Percentiles rank a stretch among this genome's conserved stretches.
Conservation (phyloP, 2,329 filamentous ascomycete genomes). For the Fusarium sp. region DNA sequence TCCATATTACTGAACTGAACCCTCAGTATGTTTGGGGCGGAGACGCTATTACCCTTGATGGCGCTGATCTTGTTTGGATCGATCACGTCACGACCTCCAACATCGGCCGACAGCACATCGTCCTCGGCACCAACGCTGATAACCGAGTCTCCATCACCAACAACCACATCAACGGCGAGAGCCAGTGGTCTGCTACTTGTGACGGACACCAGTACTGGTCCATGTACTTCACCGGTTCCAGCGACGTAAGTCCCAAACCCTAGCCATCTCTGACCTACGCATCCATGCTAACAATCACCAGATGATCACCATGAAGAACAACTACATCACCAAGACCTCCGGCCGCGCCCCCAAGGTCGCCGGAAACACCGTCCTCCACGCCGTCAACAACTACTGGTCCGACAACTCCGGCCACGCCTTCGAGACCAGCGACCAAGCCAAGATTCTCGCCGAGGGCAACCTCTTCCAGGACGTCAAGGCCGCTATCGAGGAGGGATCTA, state of each 20-base stretch:
- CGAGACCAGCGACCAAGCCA: slow-evolving; percentile 56
- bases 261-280: fast-evolving
- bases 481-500: slow-evolving; percentile 49
- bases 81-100: slow-evolving; percentile 66
- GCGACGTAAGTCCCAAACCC: slow-evolving; percentile 49
- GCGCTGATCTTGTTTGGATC: slow-evolving; percentile 59
- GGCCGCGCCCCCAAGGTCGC: slow-evolving; percentile 68
- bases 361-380: slow-evolving; percentile 66
- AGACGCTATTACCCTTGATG: slow-evolving; percentile 64
- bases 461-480: slow-evolving; percentile 64
- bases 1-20: slow-evolving; percentile 66
- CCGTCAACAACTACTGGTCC: slow-evolving; percentile 71
- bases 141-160: slow-evolving; percentile 70
- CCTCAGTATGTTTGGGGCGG: slow-evolving; percentile 69
- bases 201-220: slow-evolving; percentile 70
- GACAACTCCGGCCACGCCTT: slow-evolving; percentile 66
- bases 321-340: slow-evolving; percentile 69
- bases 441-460: slow-evolving; percentile 66
- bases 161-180: slow-evolving; percentile 62
- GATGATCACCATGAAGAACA: slow-evolving; percentile 65
- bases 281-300: not conserved
- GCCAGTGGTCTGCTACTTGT: slow-evolving; percentile 66
- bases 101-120: slow-evolving; percentile 70
- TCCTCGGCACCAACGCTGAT: slow-evolving; percentile 63
- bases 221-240: slow-evolving; percentile 65